Conservation (phyloP, 2,329 filamentous ascomycete genomes). For the Fusarium temperatum region DNA sequence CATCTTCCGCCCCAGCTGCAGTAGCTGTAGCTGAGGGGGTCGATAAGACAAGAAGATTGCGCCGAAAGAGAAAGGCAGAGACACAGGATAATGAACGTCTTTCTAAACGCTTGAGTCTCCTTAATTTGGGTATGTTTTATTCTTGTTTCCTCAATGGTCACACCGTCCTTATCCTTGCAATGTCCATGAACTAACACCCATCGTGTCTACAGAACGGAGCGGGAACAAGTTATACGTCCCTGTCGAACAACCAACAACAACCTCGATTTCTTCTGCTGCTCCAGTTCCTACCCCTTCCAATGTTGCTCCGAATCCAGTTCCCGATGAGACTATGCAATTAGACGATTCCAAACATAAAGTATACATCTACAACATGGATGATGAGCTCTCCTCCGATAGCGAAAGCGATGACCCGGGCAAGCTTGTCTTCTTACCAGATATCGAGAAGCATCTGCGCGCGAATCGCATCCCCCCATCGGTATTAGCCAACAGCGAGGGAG, state of each 20-base stretch:
- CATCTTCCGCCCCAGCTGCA: conserved; percentile 28
- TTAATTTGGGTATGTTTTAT: conserved; percentile 76
- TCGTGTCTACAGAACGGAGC: conserved; percentile 61
- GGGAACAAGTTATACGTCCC: conserved; percentile 73
- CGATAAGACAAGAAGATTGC: conserved; percentile 33
- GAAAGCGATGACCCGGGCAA: conserved; percentile 59
- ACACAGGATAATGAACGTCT: conserved; percentile 75
- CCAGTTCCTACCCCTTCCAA: conserved; percentile 26
- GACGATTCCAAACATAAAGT: conserved; percentile 89
- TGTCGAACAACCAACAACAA: conserved; percentile 57
- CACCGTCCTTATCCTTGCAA: not conserved
- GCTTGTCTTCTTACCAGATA: conserved; percentile 84
- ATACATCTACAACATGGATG: conserved; percentile 91
- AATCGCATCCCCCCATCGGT: conserved; percentile 76
- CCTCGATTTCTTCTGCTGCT: conserved; percentile 35
- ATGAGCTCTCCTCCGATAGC: conserved; percentile 73
- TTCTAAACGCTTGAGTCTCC: conserved; percentile 81
- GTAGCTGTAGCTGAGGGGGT: conserved; percentile 28
- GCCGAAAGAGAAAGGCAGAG: conserved; percentile 69
- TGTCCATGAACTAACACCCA: not conserved
- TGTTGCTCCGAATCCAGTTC: conserved; percentile 13
- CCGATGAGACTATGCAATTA: conserved; percentile 77
- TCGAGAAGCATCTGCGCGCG: conserved; percentile 79
- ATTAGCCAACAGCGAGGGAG: conserved; percentile 64
- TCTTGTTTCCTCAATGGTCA: not conserved